These are phyloP conservation scores for Marasmius tenuissimus DNA, from an alignment of 1,284 basidiomycete species.

Conservation along the genomic window DNA sequence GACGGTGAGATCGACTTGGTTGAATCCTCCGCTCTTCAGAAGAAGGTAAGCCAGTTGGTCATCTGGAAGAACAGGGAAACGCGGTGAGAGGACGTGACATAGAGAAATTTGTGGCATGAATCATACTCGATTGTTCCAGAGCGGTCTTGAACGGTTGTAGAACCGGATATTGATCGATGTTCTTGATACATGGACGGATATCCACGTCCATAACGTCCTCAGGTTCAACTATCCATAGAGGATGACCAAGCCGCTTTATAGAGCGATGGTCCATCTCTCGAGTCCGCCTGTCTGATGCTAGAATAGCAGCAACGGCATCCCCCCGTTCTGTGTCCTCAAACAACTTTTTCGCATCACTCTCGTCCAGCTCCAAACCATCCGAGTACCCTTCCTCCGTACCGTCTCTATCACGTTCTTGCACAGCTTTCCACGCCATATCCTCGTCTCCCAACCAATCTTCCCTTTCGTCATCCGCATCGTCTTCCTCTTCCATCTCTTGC, in stretches of 20 bases:
- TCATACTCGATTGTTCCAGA: slow-evolving; percentile 37
- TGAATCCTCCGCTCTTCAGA: slow-evolving; percentile 40
- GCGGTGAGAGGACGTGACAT: not conserved
- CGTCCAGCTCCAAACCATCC: slow-evolving; percentile 14
- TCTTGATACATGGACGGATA: slow-evolving; percentile 13
- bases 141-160: slow-evolving; percentile 33
- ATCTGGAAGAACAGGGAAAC: slow-evolving; percentile 32
- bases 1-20: slow-evolving; percentile 24
- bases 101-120: not conserved
- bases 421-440: slow-evolving; percentile 29
- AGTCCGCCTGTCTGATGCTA: slow-evolving; percentile 10
- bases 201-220: slow-evolving; percentile 24
- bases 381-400: not conserved
- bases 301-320: slow-evolving; percentile 7
- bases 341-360: not conserved
- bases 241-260: not conserved
- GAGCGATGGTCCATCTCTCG: slow-evolving; percentile 2
- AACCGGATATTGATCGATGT: slow-evolving; percentile 26
- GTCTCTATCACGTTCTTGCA: slow-evolving; percentile 1
- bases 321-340: slow-evolving; percentile 5
- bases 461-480: slow-evolving; percentile 23
- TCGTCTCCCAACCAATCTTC: slow-evolving; percentile 22
- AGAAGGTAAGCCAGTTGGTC: slow-evolving; percentile 33
- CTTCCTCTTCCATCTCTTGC: slow-evolving; percentile 37
- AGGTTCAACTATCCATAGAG: slow-evolving; percentile 12